Conservation (phyloP, 1,284 basidiomycete genomes). For the Abortiporus biennis region DNA sequence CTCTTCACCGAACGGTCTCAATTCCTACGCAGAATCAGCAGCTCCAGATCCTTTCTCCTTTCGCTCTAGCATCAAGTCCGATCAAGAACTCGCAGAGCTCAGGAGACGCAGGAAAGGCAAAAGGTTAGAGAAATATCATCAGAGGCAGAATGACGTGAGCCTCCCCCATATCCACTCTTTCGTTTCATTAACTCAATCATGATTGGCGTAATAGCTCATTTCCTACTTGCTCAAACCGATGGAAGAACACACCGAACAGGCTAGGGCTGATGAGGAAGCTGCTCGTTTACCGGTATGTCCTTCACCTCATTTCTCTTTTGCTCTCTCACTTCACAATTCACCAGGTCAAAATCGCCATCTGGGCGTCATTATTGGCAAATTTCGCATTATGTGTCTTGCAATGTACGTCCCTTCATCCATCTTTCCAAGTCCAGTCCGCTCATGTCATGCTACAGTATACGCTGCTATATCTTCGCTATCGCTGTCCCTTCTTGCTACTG, state of each 20-base stretch:
- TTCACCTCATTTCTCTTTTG: no score
- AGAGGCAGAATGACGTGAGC: slow-evolving; percentile 76
- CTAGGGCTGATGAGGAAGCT: slow-evolving; percentile 56
- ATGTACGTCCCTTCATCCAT: slow-evolving; percentile 34
- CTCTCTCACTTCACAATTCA: not conserved
- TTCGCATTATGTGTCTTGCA: slow-evolving; percentile 64
- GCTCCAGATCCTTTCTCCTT: slow-evolving; percentile 56
- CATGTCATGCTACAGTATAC: slow-evolving; percentile 46
- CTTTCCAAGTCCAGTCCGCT: slow-evolving; percentile 3
- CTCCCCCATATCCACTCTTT: slow-evolving; percentile 2
- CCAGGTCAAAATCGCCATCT: slow-evolving; percentile 85
- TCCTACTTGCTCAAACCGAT: slow-evolving; percentile 81
- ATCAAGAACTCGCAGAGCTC: slow-evolving; percentile 54
- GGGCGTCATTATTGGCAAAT: slow-evolving; percentile 77
- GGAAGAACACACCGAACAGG: slow-evolving; percentile 78
- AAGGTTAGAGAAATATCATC: slow-evolving; percentile 66
- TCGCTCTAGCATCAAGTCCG: slow-evolving; percentile 48
- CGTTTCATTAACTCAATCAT: slow-evolving; percentile 2
- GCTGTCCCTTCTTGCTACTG: slow-evolving; percentile 85
- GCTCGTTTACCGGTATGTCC: slow-evolving; percentile 52
- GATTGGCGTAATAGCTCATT: slow-evolving; percentile 56
- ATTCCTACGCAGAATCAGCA: no score
- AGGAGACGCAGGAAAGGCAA: slow-evolving; percentile 54
- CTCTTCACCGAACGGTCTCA: slow-evolving; percentile 5
- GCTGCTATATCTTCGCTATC: slow-evolving; percentile 85